These are phyloP conservation scores for Pseudonitzschia multiseries DNA, from an alignment of 108 stramenopile species.

Conservation along the genomic window DNA sequence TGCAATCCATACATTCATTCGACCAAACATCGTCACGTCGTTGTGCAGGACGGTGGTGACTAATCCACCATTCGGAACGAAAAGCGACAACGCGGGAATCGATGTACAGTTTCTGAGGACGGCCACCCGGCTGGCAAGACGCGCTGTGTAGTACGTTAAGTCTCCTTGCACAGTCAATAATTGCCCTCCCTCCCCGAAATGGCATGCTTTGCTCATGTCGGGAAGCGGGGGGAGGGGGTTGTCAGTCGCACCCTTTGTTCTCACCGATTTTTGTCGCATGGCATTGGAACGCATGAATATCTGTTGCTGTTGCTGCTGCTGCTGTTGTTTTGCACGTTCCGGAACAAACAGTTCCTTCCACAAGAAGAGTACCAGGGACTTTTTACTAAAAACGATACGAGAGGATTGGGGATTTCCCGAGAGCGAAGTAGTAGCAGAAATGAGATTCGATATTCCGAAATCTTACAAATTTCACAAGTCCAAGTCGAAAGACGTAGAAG, in stretches of 20 bases:
- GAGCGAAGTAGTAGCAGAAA: constrained; percentile 86
- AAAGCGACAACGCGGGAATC: constrained; percentile 82
- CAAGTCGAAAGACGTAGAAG: constrained; percentile 86
- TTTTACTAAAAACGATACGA: constrained; percentile 56
- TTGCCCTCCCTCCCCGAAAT: too few relatives aligned
- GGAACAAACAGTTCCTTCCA: constrained; percentile 58
- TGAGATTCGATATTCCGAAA: constrained; percentile 92
- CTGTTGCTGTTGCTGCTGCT: not conserved
- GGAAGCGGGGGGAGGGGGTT: too few relatives aligned
- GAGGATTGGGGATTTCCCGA: constrained; percentile 68
- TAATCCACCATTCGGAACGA: constrained; percentile 91
- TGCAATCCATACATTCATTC: not conserved
- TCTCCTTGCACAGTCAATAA: too few relatives aligned
- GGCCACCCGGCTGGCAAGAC: constrained; percentile 63
- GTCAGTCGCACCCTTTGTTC: too few relatives aligned
- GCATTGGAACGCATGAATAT: not conserved
- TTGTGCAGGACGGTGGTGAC: constrained; percentile 69
- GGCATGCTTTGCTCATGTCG: too few relatives aligned
- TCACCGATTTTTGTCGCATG: too few relatives aligned
- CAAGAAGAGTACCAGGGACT: constrained; percentile 89
- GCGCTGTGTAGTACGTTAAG: constrained; percentile 77
- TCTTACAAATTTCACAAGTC: constrained; percentile 92
- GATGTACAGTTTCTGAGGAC: constrained; percentile 77
- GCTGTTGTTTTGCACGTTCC: not conserved
- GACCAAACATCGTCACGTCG: too few relatives aligned